Base-by-base conservation (phyloP, 1,139 yeast genomes). In the Martiniozyma asiatica region DNA sequence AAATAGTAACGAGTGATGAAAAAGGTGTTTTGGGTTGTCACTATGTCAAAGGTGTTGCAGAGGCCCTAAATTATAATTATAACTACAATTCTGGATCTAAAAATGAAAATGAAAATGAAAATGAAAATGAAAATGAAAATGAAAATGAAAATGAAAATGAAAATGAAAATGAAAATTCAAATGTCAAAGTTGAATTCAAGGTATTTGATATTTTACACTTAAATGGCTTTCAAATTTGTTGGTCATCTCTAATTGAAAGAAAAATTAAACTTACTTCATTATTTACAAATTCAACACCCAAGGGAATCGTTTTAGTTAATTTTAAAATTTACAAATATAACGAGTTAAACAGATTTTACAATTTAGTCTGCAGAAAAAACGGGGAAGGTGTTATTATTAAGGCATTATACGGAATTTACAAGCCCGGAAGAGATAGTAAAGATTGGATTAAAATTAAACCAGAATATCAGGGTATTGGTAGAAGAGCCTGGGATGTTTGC, bases 401-500 rank as follows among this genome's bases (percentile, higher is more conserved):
- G 47, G 68, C 74, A 38, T 68, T 74, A 0, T 55, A 58, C 6
- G 66, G 80, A 11, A 57, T 53, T 14, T 89, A 89, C 50, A 50
- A 56, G 5, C 63, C 80, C 10, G 85, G 73, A 14, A 65, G 63
- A 28, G 58, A 87, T 32, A 63, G 65, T 27, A 64, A 65, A 18
- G 57, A 63, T 14, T 87, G 97, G 95, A 59, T 82, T 17, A 89
- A 89, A 47, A 69, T 87, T 2, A 89, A 89, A 50, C 97, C 97
- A 0, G 95, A 87, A 42, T 87, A 85, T 49, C 59, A 85, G 35
- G 79, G 74, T 36, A 84, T 79, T 32, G 80, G 80, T 52, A 94
- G 94, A 7, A 94, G 84, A 39, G 80, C 80, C 43, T 58, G 87
- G 40, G 98, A 89, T 53, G 52, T 85, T 27, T 62, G 74, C 2